Evolutionary conservation across 257 asterid species (phyloP), one percentile per base, ranked within the genome.

Genomic region (Przewalskia tangutica): DNA sequence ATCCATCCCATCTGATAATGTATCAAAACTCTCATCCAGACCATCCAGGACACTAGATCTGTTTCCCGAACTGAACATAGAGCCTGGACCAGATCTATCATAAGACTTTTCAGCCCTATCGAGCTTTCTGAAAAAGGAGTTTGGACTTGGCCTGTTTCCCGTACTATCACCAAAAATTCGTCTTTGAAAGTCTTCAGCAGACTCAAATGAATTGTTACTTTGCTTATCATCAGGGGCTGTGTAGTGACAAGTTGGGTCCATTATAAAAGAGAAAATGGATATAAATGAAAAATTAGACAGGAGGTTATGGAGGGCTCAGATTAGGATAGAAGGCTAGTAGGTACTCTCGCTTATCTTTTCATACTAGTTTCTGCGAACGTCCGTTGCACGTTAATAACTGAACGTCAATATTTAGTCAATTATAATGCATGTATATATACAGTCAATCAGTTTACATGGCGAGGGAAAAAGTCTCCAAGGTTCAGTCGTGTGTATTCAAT

Each of bases 1-100:
- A 63, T 83, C 91, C 94, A 93, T 85, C 66, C 95, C 97, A 86
- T 94, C 99, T 14, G 67, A 62, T 81, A 91, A 83, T 0, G 95
- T 68, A 81, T 83, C 86, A 77, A 68, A 78, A 68, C 77, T 76
- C 55, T 87, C 92, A 68, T 87, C 91, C 12, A 85, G 75, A 83
- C 85, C 90, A 83, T 86, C 89, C 79, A 84, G 76, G 78, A 14
- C 11, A 67, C 77, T 68, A 17, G 83, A 76, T 66, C 86, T 84
- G 65, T 83, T 81, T 64, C 88, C 90, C 67, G 53, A 2, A 79
- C 58, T 83, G 66, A 83, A 80, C 10, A 62, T 55, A 54, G 86
- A 63, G 79, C 90, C 89, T 59, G 27, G 8, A 70, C 91, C 89
- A 75, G 18, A 89, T 65, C 81, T 86, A 70, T 82, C 84, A 40